phyloP scores from a whole-genome alignment of 2,329 filamentous ascomycete species.

The Xylariomycetidae sp. region DNA sequence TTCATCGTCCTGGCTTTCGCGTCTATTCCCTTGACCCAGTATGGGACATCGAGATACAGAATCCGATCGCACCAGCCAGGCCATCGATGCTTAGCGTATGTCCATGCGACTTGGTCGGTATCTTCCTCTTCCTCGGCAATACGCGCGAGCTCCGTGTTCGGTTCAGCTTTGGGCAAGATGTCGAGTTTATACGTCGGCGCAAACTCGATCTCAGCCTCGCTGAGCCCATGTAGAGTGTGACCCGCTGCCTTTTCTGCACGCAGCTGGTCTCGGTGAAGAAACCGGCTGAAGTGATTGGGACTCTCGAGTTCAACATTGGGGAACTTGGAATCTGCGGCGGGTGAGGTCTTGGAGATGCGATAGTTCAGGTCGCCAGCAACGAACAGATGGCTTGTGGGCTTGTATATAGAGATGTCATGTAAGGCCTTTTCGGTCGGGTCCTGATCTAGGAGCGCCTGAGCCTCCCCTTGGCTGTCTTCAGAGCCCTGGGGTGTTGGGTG shows the following conservation, averaged over 20 bases:
- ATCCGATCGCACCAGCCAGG: constrained; percentile 94
- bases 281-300: constrained; percentile 57
- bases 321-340: constrained; percentile 57
- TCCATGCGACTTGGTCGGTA: constrained; percentile 48
- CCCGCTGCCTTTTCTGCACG: constrained; percentile 63
- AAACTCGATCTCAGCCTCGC: constrained; percentile 71
- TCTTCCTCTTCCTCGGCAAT: constrained; percentile 21
- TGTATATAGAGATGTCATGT: constrained; percentile 65
- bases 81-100: constrained; percentile 78
- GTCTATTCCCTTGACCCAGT: constrained; percentile 37
- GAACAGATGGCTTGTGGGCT: constrained; percentile 72
- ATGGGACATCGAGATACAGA: constrained; percentile 64
- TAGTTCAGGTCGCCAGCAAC: constrained; percentile 94
- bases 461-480: constrained; percentile 13
- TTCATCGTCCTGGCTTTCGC: constrained; percentile 29
- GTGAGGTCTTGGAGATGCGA: constrained; percentile 67
- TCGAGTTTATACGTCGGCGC: constrained; percentile 93
- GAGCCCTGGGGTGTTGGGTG: constrained; percentile 10
- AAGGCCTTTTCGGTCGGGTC: constrained; percentile 33
- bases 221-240: constrained; percentile 71
- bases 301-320: constrained; percentile 55
- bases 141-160: constrained; percentile 5
- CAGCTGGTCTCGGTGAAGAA: constrained; percentile 76
- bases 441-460: constrained; percentile 18
- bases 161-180: constrained; percentile 32